Evolutionary conservation across 768 basidiomycete genomes (phyloP).

Genomic region (Tricholoma sp.): DNA sequence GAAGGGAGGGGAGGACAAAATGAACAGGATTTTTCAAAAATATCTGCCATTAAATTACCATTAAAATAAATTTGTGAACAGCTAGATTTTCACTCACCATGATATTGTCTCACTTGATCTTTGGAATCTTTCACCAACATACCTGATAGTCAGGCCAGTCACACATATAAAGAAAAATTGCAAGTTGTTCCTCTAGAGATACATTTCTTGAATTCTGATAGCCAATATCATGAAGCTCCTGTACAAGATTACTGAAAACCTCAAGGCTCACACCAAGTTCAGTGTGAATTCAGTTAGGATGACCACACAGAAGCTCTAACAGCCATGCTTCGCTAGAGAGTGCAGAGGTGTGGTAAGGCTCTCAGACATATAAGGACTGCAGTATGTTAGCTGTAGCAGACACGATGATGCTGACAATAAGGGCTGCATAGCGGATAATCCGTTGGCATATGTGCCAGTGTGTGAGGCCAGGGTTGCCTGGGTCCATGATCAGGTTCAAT

Average conservation of each 20-base stretch:
- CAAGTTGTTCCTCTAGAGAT: slow-evolving; percentile 16
- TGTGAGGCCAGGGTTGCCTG: no score
- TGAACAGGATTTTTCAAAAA: no score
- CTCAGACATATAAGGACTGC: slow-evolving; percentile 2
- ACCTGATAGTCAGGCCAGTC: slow-evolving; percentile 11
- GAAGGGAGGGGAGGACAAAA: no score
- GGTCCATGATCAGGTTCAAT: no score
- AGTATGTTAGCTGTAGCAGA: not conserved
- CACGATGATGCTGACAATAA: no score
- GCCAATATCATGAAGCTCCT: slow-evolving; percentile 4
- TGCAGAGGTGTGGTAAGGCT: slow-evolving; percentile 18
- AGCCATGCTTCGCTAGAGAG: slow-evolving; percentile 19
- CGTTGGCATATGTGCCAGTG: no score
- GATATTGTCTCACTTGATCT: slow-evolving; percentile 7
- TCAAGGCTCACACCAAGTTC: slow-evolving; percentile 16
- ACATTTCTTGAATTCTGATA: slow-evolving; percentile 8
- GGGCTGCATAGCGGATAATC: no score
- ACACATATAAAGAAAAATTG: slow-evolving; percentile 25
- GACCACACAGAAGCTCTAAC: slow-evolving; percentile 16
- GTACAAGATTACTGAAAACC: slow-evolving; percentile 14
- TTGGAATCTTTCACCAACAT: slow-evolving; percentile 15
- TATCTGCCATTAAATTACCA: no score
- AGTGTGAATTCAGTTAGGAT: slow-evolving; percentile 13
- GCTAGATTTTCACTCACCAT: not conserved
- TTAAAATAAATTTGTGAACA: no score